A percentile compares a stretch with the other conserved stretches of the same genome.
phyloP scores from a whole-genome alignment of 371 early-diverging fungal species.

The Mortierella sp. region DNA sequence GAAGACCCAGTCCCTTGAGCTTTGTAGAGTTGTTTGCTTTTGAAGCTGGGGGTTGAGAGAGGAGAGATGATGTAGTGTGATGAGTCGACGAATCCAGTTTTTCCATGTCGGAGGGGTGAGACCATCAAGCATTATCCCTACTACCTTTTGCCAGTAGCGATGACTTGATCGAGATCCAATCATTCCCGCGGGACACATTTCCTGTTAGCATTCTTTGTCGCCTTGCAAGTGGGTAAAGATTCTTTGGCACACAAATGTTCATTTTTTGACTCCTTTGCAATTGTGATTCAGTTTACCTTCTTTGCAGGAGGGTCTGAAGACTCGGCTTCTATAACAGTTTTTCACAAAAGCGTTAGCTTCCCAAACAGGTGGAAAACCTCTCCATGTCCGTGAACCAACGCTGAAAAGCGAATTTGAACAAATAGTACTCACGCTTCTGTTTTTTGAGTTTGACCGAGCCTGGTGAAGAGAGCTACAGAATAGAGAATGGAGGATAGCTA shows the following conservation, averaged over 20 bases:
- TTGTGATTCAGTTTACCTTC: too few species aligned
- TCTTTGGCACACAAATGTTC: too few species aligned
- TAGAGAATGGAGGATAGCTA: neutral
- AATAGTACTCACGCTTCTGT: slow-evolving; percentile 25
- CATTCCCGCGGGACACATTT: neutral
- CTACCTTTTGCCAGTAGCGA: slow-evolving; percentile 35
- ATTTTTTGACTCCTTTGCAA: too few species aligned
- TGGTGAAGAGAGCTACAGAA: slow-evolving; percentile 11
- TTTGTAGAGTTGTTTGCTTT: slow-evolving; percentile 34
- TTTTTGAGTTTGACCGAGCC: slow-evolving; percentile 29
- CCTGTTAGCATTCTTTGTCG: slow-evolving; percentile 3
- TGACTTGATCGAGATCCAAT: slow-evolving; percentile 1
- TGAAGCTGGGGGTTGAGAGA: too few species aligned
- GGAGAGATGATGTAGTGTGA: too few species aligned
- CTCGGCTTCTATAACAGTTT: slow-evolving; percentile 15
- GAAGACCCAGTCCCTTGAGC: slow-evolving; percentile 32
- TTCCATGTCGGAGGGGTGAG: too few species aligned
- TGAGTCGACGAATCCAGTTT: too few species aligned
- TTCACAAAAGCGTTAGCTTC: too few species aligned
- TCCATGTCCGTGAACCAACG: neutral
- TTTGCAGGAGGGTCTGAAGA: slow-evolving; percentile 28
- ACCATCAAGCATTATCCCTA: neutral
- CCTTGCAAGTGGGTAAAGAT: too few species aligned
- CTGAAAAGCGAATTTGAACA: neutral
- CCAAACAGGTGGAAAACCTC: too few species aligned